Percentiles rank a stretch among this genome's conserved stretches.
These are phyloP conservation scores for Vanrija humicola DNA, from an alignment of 1,284 basidiomycete species.

Conservation along the genomic window DNA sequence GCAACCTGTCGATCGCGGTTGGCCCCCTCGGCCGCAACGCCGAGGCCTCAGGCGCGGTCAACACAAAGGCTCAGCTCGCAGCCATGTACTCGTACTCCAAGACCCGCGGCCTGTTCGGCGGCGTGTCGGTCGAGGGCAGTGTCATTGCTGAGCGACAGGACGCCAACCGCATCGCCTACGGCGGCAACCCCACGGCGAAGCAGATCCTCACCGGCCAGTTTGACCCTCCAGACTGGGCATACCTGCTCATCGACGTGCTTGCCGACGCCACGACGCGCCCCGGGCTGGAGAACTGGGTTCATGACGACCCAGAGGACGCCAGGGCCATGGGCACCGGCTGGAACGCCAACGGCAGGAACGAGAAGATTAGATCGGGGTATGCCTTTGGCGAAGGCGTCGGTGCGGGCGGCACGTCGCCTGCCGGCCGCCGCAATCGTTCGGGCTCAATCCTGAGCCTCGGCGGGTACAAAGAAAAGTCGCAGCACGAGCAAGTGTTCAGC, in stretches of 20 bases:
- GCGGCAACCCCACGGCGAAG: constrained; percentile 66
- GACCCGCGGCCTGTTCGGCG: constrained; percentile 82
- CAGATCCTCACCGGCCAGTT: constrained; percentile 73
- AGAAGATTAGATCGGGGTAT: constrained; percentile 19
- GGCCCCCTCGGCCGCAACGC: constrained; percentile 93
- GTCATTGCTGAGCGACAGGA: constrained; percentile 93
- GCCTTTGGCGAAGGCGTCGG: constrained; percentile 46
- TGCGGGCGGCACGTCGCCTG: constrained; percentile 13
- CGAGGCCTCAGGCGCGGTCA: constrained; percentile 83
- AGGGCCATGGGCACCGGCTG: constrained; percentile 41
- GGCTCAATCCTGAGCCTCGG: constrained; percentile 18
- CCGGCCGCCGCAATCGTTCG: constrained; percentile 13
- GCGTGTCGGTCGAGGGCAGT: constrained; percentile 81
- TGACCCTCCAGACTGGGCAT: constrained; percentile 71
- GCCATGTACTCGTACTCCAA: constrained; percentile 98
- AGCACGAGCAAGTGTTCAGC: not conserved
- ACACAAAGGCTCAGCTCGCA: constrained; percentile 79
- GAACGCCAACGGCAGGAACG: constrained; percentile 1
- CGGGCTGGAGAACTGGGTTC: constrained; percentile 63
- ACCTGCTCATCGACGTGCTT: constrained; percentile 65
- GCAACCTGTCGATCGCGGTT: constrained; percentile 61
- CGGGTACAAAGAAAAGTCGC: constrained; percentile 1
- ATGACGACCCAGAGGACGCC: constrained; percentile 52
- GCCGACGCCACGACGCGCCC: constrained; percentile 68
- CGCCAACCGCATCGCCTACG: constrained; percentile 76